Evolutionary conservation across 2,329 filamentous ascomycete genomes (phyloP).

Genomic region (Sclerotinia subarctica): DNA sequence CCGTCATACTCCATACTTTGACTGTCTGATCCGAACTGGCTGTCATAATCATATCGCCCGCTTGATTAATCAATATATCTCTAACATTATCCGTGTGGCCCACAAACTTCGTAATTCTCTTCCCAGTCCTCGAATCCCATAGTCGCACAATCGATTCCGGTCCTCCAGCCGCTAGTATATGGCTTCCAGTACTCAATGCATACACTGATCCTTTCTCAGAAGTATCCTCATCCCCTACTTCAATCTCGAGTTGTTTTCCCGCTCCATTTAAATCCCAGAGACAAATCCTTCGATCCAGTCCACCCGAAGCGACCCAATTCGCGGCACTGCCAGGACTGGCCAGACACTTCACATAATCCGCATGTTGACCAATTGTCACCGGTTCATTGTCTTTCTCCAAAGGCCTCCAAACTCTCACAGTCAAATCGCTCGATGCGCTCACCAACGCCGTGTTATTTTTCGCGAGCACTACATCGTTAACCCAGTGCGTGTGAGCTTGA

Average conservation of each 20-base stretch:
- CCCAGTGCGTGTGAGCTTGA: constrained; percentile 75
- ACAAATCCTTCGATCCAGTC: constrained; percentile 85
- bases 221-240: constrained; percentile 77
- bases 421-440: constrained; percentile 71
- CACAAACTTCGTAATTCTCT: constrained; percentile 91
- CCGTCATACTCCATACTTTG: constrained; percentile 96
- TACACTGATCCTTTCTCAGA: constrained; percentile 94
- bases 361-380: constrained; percentile 83
- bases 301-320: constrained; percentile 91
- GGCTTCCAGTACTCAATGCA: constrained; percentile 75
- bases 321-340: constrained; percentile 68
- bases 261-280: constrained; percentile 90
- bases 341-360: constrained; percentile 94
- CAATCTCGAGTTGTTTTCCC: constrained; percentile 83
- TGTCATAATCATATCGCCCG: constrained; percentile 87
- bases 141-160: constrained; percentile 90
- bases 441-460: constrained; percentile 64
- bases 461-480: constrained; percentile 69
- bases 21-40: constrained; percentile 95
- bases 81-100: constrained; percentile 94
- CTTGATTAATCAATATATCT: constrained; percentile 83
- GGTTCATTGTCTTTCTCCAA: constrained; percentile 61
- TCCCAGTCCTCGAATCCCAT: constrained; percentile 86
- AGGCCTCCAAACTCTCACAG: constrained; percentile 76
- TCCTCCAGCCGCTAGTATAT: constrained; percentile 84